Evolutionary conservation across 2,329 filamentous ascomycete species (phyloP).

Genomic region (Neofusicoccum kwambonambiense): DNA sequence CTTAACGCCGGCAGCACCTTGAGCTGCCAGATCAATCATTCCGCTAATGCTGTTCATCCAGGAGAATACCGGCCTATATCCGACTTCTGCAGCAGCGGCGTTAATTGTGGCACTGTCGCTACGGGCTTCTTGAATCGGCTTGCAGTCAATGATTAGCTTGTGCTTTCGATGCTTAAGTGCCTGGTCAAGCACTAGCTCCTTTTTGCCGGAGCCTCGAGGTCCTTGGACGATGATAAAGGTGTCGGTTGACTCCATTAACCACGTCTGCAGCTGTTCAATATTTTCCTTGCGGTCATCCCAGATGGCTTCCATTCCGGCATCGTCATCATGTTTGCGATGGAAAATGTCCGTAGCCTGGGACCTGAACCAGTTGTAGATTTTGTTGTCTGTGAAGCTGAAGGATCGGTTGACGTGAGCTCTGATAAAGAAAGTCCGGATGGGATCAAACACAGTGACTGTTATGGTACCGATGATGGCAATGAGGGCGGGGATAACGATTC

Average conservation of each 20-base stretch:
- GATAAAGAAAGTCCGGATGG: slow-evolving; percentile 90
- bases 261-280: slow-evolving; percentile 78
- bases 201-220: slow-evolving; percentile 86
- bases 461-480: slow-evolving; percentile 79
- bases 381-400: slow-evolving; percentile 71
- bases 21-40: slow-evolving; percentile 86
- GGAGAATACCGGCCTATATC: slow-evolving; percentile 89
- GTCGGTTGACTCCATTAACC: slow-evolving; percentile 83
- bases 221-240: slow-evolving; percentile 95
- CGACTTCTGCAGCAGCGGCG: slow-evolving; percentile 76
- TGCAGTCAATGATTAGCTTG: slow-evolving; percentile 87
- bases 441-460: slow-evolving; percentile 89
- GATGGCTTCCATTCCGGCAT: slow-evolving; percentile 72
- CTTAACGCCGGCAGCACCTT: slow-evolving; percentile 91
- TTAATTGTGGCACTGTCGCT: slow-evolving; percentile 85
- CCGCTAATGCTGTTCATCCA: slow-evolving; percentile 96
- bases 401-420: slow-evolving; percentile 79
- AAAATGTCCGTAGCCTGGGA: slow-evolving; percentile 68
- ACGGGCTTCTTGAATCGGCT: slow-evolving; percentile 84
- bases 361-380: slow-evolving; percentile 77
- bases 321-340: slow-evolving; percentile 56
- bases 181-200: slow-evolving; percentile 82
- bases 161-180: slow-evolving; percentile 73
- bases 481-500: slow-evolving; percentile 80
- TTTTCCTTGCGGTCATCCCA: slow-evolving; percentile 84